Conservation (phyloP, 352 stramenopile species). For the Phytophthora citrophthora region DNA sequence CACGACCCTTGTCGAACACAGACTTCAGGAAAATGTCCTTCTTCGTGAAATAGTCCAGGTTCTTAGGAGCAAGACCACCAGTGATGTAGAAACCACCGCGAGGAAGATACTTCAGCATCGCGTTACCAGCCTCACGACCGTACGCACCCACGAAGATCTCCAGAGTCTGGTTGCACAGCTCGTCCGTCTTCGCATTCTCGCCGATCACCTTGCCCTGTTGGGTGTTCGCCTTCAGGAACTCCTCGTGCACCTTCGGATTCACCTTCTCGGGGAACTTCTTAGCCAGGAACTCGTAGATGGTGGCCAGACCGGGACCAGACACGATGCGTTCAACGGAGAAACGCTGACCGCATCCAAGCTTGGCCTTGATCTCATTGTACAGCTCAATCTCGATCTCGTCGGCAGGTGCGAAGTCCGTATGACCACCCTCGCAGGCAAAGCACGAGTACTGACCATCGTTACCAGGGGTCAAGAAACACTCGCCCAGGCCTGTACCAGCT, state of each 20-base stretch:
- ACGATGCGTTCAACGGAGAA: constrained; percentile 96
- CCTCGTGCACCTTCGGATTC: constrained; percentile 73
- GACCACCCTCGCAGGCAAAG: constrained; percentile 94
- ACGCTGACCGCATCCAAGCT: constrained; percentile 78
- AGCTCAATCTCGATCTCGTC: constrained; percentile 88
- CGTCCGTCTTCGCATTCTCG: constrained; percentile 83
- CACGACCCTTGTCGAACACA: constrained; percentile 88
- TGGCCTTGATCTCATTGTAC: constrained; percentile 77
- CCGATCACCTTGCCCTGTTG: constrained; percentile 82
- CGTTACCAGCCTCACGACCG: constrained; percentile 93
- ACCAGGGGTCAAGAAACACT: constrained; percentile 95
- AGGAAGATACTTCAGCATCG: constrained; percentile 95
- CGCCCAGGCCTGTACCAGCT: constrained; percentile 95
- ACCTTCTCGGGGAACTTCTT: constrained; percentile 90
- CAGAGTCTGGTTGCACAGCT: constrained; percentile 88
- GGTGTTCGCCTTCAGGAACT: constrained; percentile 61
- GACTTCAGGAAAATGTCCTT: constrained; percentile 75
- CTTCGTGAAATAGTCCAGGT: constrained; percentile 92
- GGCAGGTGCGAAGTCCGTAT: constrained; percentile 94
- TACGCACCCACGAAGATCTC: constrained; percentile 96
- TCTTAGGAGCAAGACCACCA: constrained; percentile 96
- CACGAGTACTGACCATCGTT: constrained; percentile 88
- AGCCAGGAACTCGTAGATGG: constrained; percentile 96
- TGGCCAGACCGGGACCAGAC: constrained; percentile 95
- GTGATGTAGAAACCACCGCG: constrained; percentile 97